These are phyloP conservation scores for Grosmannia penicillata DNA, from an alignment of 2,329 filamentous ascomycete genomes.

Conservation along the genomic window DNA sequence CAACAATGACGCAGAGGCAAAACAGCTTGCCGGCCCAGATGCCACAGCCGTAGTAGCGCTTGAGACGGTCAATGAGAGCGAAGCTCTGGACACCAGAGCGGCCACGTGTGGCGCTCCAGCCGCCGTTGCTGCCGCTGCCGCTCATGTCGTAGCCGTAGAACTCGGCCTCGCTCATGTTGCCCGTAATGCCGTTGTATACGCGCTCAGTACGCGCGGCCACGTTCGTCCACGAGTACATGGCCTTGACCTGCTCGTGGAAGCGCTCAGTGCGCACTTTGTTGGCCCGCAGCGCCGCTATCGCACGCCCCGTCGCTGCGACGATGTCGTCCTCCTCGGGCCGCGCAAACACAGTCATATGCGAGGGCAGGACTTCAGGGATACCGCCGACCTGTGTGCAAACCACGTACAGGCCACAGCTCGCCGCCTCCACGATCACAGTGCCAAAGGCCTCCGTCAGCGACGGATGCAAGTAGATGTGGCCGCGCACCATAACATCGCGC, in stretches of 20 bases:
- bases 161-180: slow-evolving; percentile 69
- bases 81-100: slow-evolving; percentile 65
- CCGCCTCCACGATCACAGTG: slow-evolving; percentile 94
- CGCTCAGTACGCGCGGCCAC: slow-evolving; percentile 87
- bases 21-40: slow-evolving; percentile 98
- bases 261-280: slow-evolving; percentile 81
- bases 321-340: slow-evolving; percentile 94
- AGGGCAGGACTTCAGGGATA: slow-evolving; percentile 88
- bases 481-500: slow-evolving; percentile 90
- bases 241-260: slow-evolving; percentile 93
- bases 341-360: slow-evolving; percentile 95
- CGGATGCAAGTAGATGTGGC: slow-evolving; percentile 92
- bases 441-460: slow-evolving; percentile 94
- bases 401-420: slow-evolving; percentile 88
- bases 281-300: slow-evolving; percentile 72
- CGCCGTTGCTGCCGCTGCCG: slow-evolving; percentile 22
- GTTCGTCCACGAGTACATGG: slow-evolving; percentile 98
- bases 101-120: slow-evolving; percentile 57
- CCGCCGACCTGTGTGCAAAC: slow-evolving; percentile 94
- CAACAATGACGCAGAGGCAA: slow-evolving; percentile 83
- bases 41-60: slow-evolving; percentile 93
- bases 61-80: slow-evolving; percentile 83
- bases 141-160: slow-evolving; percentile 73
- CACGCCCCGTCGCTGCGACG: slow-evolving; percentile 74
- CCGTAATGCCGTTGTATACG: slow-evolving; percentile 87